Conservation (phyloP, 768 basidiomycete species). For the Holtermanniella nyarrowii region DNA sequence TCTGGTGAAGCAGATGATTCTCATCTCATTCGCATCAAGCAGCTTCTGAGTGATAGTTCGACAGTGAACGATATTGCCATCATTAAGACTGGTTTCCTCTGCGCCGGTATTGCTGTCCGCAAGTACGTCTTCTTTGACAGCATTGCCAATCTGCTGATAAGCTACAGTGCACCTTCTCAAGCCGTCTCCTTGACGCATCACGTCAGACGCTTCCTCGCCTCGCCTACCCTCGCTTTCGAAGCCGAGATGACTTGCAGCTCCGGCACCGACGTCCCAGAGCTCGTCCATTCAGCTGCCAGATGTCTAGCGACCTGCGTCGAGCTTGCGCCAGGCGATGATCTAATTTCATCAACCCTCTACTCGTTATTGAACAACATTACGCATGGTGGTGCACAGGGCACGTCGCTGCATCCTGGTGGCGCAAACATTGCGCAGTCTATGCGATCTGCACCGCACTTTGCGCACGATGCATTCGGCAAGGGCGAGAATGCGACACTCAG, state of each 20-base stretch:
- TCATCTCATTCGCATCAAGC: constrained; percentile 52
- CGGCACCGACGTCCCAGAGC: constrained; percentile 62
- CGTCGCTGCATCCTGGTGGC: constrained; percentile 8
- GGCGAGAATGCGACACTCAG: constrained; percentile 12
- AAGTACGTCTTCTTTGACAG: constrained; percentile 46
- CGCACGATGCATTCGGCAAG: not conserved
- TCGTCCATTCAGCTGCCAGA: constrained; percentile 74
- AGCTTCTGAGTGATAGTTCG: constrained; percentile 68
- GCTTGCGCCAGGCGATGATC: constrained; percentile 73
- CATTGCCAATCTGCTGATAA: not conserved
- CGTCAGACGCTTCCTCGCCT: constrained; percentile 76
- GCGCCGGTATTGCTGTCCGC: constrained; percentile 70
- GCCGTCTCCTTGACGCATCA: constrained; percentile 64
- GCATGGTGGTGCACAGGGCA: constrained; percentile 17
- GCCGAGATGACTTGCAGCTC: constrained; percentile 57
- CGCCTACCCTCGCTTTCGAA: constrained; percentile 78
- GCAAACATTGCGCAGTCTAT: constrained; percentile 9
- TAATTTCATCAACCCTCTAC: constrained; percentile 91
- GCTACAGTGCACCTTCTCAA: constrained; percentile 63
- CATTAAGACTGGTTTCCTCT: constrained; percentile 80
- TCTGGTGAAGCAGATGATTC: constrained; percentile 12
- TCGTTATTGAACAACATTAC: constrained; percentile 84
- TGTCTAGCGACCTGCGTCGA: constrained; percentile 82
- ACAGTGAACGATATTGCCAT: constrained; percentile 73
- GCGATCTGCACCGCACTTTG: not conserved